phyloP scores from a whole-genome alignment of 179 eudicot species.

The Sideroxylon spinosum region DNA sequence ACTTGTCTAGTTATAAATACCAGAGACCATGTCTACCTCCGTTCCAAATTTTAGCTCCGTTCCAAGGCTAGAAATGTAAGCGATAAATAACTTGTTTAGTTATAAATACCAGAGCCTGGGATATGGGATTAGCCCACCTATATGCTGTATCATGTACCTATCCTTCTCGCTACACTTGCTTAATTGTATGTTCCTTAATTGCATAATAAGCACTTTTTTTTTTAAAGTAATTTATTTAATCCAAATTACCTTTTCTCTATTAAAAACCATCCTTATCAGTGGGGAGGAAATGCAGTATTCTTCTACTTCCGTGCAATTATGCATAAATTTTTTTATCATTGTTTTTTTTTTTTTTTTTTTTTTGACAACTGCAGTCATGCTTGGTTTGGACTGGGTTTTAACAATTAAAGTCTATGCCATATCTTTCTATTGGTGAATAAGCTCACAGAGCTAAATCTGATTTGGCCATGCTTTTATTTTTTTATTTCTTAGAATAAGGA shows the following conservation, averaged over 20 bases:
- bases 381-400: not conserved
- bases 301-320: too few species aligned
- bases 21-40: too few species aligned
- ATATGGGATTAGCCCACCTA: too few species aligned
- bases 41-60: too few species aligned
- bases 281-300: not conserved
- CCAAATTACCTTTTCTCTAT: not conserved
- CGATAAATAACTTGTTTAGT: too few species aligned
- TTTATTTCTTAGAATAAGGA: conserved; percentile 59
- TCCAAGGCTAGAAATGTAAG: too few species aligned
- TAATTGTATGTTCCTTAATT: not conserved
- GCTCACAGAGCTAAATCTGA: not conserved
- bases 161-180: not conserved
- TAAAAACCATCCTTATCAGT: too few species aligned
- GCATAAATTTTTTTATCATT: too few species aligned
- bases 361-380: not conserved
- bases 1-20: too few species aligned
- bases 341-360: too few species aligned
- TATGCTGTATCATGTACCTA: not conserved
- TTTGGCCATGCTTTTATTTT: not conserved
- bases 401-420: not conserved
- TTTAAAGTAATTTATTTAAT: not conserved
- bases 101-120: too few species aligned
- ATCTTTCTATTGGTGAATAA: not conserved
- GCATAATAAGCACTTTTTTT: not conserved